These are phyloP conservation scores for Coemansia brasiliensis DNA, from an alignment of 192 early-diverging fungal species.

Conservation along the genomic window DNA sequence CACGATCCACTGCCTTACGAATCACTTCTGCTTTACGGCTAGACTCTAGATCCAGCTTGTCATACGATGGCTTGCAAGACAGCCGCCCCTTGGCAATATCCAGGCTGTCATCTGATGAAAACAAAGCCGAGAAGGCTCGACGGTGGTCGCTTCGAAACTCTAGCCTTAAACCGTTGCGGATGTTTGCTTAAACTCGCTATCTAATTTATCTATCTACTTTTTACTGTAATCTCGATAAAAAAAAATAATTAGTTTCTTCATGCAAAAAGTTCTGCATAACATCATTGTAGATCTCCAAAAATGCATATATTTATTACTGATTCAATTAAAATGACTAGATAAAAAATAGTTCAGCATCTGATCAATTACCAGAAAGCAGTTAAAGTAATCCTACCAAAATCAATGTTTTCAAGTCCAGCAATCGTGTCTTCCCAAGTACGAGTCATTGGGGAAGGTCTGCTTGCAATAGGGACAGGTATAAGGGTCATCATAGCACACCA, in stretches of 20 bases:
- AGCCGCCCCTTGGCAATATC: neutral
- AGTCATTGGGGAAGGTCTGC: too few species aligned
- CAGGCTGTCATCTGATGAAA: neutral
- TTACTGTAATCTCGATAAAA: too few species aligned
- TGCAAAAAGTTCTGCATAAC: neutral
- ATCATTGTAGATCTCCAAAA: neutral
- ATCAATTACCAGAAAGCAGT: too few species aligned
- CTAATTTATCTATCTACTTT: neutral
- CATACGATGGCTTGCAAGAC: neutral
- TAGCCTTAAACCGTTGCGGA: conserved; percentile 18
- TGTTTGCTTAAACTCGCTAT: conserved; percentile 14
- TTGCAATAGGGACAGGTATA: too few species aligned
- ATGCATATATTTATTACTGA: too few species aligned
- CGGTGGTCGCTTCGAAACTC: conserved; percentile 19
- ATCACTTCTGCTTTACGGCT: conserved; percentile 7
- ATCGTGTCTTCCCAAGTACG: too few species aligned
- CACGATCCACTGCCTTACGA: conserved; percentile 4
- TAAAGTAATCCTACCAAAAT: too few species aligned
- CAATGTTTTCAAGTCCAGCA: too few species aligned
- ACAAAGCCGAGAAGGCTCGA: conserved; percentile 9
- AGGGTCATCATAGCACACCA: too few species aligned
- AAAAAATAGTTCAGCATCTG: too few species aligned
- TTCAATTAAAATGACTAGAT: too few species aligned
- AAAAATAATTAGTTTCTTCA: neutral
- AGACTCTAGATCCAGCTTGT: conserved; percentile 2